Percentiles rank a stretch among this genome's conserved stretches.
phyloP scores from a whole-genome alignment of 352 stramenopile species.

The Globisporangium uncinulatum region DNA sequence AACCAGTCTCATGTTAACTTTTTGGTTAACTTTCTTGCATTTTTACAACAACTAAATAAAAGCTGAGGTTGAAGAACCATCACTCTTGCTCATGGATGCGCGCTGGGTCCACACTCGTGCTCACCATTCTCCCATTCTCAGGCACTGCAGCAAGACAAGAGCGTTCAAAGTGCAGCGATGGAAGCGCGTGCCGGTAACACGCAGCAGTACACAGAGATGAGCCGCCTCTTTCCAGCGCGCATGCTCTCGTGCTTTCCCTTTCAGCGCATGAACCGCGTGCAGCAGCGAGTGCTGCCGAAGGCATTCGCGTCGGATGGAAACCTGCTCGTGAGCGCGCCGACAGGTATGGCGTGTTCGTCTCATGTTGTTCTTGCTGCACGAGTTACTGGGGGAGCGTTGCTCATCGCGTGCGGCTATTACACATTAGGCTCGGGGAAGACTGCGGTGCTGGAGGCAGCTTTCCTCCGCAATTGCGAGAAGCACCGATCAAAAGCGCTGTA shows the following conservation, averaged over 20 bases:
- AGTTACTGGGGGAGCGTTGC: too few species aligned
- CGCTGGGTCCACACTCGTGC: not conserved
- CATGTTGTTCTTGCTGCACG: not conserved
- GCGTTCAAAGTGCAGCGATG: constrained; percentile 4
- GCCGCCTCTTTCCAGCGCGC: constrained; percentile 27
- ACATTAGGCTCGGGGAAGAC: constrained; percentile 43
- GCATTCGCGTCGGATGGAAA: constrained; percentile 27
- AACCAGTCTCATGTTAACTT: too few species aligned
- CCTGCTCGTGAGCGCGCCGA: constrained; percentile 39
- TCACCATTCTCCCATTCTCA: constrained; percentile 6
- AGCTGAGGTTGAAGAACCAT: constrained; percentile 29
- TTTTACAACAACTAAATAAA: too few species aligned
- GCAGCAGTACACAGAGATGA: constrained; percentile 9
- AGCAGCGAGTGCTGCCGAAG: constrained; percentile 28
- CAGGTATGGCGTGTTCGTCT: constrained; percentile 14
- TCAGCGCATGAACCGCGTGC: constrained; percentile 34
- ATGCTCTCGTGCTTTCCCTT: constrained; percentile 39
- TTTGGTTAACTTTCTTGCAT: too few species aligned
- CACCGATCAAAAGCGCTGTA: constrained; percentile 28
- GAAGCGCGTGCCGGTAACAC: not conserved
- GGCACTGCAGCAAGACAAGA: not conserved
- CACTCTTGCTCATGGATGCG: constrained; percentile 23
- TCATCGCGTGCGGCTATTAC: not conserved
- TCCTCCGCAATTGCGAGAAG: constrained; percentile 27
- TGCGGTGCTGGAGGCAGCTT: constrained; percentile 34